Percentiles rank a stretch among this genome's conserved stretches.
phyloP scores from a whole-genome alignment of 176 grass and related monocot species.

The Cocos nucifera region DNA sequence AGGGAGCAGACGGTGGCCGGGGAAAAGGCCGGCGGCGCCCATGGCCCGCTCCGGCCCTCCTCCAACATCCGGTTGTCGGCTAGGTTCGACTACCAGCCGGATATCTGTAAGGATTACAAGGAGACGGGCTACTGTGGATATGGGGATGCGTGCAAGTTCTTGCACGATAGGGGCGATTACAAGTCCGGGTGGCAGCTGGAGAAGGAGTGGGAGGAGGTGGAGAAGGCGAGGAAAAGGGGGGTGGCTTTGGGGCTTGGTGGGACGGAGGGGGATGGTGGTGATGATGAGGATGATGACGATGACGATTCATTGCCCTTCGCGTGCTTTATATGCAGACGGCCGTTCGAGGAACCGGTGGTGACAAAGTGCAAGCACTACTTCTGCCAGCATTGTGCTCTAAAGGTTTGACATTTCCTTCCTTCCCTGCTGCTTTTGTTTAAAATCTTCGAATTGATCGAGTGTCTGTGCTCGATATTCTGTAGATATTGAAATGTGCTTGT shows the following conservation, averaged over 20 bases:
- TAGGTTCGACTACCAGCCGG: conserved; percentile 83
- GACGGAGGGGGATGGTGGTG: conserved; percentile 35
- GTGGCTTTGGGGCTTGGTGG: conserved; percentile 30
- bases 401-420: conserved; percentile 31
- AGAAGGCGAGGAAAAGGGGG: conserved; percentile 60
- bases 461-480: not conserved
- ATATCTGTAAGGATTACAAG: conserved; percentile 98
- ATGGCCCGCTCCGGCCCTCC: conserved; percentile 64
- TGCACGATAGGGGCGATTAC: conserved; percentile 91
- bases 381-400: conserved; percentile 81
- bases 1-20: conserved; percentile 75
- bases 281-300: conserved; percentile 30
- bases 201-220: conserved; percentile 62
- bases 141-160: conserved; percentile 95
- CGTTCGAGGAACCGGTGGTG: conserved; percentile 71
- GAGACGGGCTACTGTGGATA: conserved; percentile 91
- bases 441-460: not conserved
- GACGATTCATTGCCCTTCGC: conserved; percentile 69
- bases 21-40: conserved; percentile 73
- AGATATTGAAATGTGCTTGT: not conserved
- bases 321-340: conserved; percentile 69
- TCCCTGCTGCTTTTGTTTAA: not conserved
- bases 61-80: conserved; percentile 65
- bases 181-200: conserved; percentile 98
- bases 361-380: conserved; percentile 92